These are phyloP conservation scores for Pseudopediastrum boryanum DNA, from an alignment of 139 green algal species.

Conservation along the genomic window DNA sequence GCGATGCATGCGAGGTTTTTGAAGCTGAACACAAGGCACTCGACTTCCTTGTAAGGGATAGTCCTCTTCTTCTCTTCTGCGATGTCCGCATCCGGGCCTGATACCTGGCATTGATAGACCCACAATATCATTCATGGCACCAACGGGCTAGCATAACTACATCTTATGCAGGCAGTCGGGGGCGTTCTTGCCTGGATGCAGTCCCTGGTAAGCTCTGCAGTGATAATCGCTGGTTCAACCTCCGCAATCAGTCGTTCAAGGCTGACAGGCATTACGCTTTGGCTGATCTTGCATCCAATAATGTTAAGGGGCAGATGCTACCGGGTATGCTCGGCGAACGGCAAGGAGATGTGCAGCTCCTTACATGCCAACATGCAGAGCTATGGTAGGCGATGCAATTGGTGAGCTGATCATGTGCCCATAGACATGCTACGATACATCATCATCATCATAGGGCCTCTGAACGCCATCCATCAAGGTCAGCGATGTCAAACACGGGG, in stretches of 20 bases:
- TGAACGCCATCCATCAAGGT: too few species aligned
- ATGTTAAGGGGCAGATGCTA: too few species aligned
- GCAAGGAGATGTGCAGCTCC: too few species aligned
- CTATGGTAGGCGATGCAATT: too few species aligned
- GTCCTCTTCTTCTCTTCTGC: slow-evolving; percentile 67
- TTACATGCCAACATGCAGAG: too few species aligned
- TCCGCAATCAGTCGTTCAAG: slow-evolving; percentile 65
- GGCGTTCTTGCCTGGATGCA: slow-evolving; percentile 63
- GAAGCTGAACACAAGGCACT: slow-evolving; percentile 77
- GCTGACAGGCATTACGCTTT: slow-evolving; percentile 60
- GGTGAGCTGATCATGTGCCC: too few species aligned
- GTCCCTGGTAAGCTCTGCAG: slow-evolving; percentile 59
- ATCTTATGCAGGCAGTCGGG: background rate
- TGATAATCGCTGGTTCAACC: slow-evolving; percentile 69
- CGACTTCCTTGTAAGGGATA: slow-evolving; percentile 65
- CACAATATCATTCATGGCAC: too few species aligned
- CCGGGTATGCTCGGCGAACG: too few species aligned
- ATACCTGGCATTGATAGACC: slow-evolving; percentile 48
- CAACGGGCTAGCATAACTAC: background rate
- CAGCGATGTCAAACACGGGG: too few species aligned
- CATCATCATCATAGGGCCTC: too few species aligned
- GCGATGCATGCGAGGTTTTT: slow-evolving; percentile 67
- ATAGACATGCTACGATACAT: too few species aligned
- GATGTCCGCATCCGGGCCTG: slow-evolving; percentile 50
- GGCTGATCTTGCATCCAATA: too few species aligned